A percentile compares a stretch with the other conserved stretches of the same genome.
Evolutionary conservation across 306 rosid genomes (phyloP).

Genomic region (Lathyrus aphaca): DNA sequence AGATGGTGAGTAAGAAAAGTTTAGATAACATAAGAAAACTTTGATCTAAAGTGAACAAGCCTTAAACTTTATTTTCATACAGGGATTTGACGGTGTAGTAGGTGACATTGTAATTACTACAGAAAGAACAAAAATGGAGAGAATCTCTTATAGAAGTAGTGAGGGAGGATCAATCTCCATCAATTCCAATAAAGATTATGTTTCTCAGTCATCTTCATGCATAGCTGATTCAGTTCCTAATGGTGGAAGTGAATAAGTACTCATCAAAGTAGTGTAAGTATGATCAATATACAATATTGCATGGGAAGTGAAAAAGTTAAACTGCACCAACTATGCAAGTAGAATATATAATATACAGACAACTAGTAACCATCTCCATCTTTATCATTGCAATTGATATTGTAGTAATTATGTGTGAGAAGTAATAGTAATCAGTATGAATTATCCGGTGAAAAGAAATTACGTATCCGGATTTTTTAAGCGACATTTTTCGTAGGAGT

Average conservation of each 20-base stretch:
- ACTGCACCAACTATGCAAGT: conserved; percentile 1
- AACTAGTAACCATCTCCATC: too few relatives aligned
- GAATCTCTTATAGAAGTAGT: conserved; percentile 48
- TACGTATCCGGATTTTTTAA: too few relatives aligned
- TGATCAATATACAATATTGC: conserved; percentile 5
- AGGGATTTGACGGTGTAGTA: conserved; percentile 82
- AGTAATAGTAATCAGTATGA: too few relatives aligned
- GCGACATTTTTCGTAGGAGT: too few relatives aligned
- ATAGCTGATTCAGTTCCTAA: conserved; percentile 29
- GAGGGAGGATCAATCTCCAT: conserved; percentile 43
- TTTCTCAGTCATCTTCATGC: conserved; percentile 22
- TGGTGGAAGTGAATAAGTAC: conserved; percentile 3
- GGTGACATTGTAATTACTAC: conserved; percentile 92
- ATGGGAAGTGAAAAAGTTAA: background rate
- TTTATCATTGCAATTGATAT: too few relatives aligned
- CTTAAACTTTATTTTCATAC: too few relatives aligned
- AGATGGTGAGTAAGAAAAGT: too few relatives aligned
- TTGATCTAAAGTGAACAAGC: too few relatives aligned
- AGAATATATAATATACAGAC: background rate
- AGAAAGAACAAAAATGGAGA: conserved; percentile 73
- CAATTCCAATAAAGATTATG: conserved; percentile 41
- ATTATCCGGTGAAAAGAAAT: too few relatives aligned
- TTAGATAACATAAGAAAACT: too few relatives aligned
- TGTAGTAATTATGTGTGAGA: too few relatives aligned
- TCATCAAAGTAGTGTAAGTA: conserved; percentile 14